Evolutionary conservation across 768 basidiomycete species (phyloP), one percentile per base, ranked within the genome.

Genomic region (Lactarius quietus): DNA sequence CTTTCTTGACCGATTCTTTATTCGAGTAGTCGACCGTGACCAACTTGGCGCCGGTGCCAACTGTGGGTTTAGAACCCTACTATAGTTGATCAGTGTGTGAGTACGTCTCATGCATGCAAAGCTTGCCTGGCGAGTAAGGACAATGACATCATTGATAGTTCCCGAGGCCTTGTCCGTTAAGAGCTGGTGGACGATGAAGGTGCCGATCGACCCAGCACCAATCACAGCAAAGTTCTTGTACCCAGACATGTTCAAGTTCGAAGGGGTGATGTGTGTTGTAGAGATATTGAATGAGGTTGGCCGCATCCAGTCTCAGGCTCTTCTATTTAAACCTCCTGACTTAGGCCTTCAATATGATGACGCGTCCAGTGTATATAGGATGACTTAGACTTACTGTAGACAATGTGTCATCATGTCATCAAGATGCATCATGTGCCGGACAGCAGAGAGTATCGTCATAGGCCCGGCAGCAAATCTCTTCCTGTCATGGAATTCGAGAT

Each of bases 1-100:
- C 57, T 1, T 6, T 17, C 41, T 28, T 58, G 51, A 68, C 57
- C 0, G 67, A 54, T 6, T 53, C 67, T 8, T 59, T 57, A 29
- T 59, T 45, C 14, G 59, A 57, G 31, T 68, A 68, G 43, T 68
- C 67, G 57, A 67, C 65, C 1, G 28, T 35, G 12, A 59, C 43
- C 51, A 67, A 51, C 26, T 38, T 61, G 51, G 60, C 67, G 35
- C 54, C 57, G 2, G 35, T 51, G 1, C 54, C 35, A 15, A 66
- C 5, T 36, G 66, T 57, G 15, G 61, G 67, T 20, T 74, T 71
- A 20, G 73, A 75, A 56, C 73, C 74, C 64, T 69, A 63, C 10
- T 5, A 33, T 14, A 10, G n/a, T 8, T 55, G 33, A 57, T 17
- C n/a, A 20, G n/a, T n/a, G n/a, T n/a, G n/a, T n/a, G n/a, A n/a